Base-by-base conservation (phyloP, 768 basidiomycete species). In the Auriscalpium microsporum region DNA sequence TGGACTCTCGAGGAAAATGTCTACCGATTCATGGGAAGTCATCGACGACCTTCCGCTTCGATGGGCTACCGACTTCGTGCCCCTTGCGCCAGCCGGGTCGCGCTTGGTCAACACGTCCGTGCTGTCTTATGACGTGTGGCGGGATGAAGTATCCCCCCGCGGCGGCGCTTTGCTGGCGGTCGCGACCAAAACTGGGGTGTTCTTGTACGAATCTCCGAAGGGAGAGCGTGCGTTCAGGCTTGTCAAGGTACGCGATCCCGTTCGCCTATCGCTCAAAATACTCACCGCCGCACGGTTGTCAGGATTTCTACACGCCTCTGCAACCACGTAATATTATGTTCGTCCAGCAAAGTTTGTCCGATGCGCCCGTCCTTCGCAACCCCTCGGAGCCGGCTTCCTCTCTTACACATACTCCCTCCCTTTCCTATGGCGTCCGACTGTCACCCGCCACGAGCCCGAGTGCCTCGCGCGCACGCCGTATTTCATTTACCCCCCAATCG, bases 1-100 rank as follows among this genome's bases (percentile, higher is more conserved):
- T 40, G 16, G 13, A n/a, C 17, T n/a, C 13, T 7, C n/a, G 40
- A 38, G 52, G 36, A 10, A 21, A 7, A 37, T 11, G n/a, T 34
- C 52, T 38, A 10, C 53, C 6, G 60, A 61, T 11, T 45, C 55
- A 34, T 70, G 88, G 89, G 89, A 91, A 65, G 64, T 90, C 7
- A 74, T 90, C 1, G 88, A 90, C 48, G 79, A 80, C 48, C 70
- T 87, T 9, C 86, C 88, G 2, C 63, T 91, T 46, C 79, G 87
- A 35, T 93, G 90, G 90, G 87, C 89, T n/a, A 86, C 85, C 0
- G 90, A 93, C 67, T 92, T 80, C 64, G 86, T 89, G 2, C 83
- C 87, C 0, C 77, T 93, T n/a, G 87, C 87, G 5, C 69, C 78
- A 2, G 68, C 77, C 23, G 81, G 85, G 3, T 87, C 88, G 23